Conservation (phyloP, 305 asterid species). For the Fraxinus ornus region DNA sequence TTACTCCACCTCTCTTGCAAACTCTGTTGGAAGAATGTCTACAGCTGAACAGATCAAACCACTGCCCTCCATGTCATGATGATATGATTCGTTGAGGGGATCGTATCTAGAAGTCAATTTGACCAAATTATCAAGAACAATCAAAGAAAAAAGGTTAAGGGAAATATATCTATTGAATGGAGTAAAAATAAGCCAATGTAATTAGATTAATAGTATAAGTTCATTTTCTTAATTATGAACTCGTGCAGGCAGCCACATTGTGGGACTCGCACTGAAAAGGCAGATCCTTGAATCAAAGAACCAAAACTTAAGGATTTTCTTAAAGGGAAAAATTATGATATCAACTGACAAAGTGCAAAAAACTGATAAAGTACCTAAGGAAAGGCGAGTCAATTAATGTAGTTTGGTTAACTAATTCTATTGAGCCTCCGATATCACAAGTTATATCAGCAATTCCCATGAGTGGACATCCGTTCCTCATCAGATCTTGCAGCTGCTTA, state of each 20-base stretch:
- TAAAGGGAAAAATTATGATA: slow-evolving; percentile 1
- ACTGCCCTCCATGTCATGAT: slow-evolving; percentile 71
- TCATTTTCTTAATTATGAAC: not conserved
- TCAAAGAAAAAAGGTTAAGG: not conserved
- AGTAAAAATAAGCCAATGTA: not conserved
- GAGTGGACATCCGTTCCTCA: slow-evolving; percentile 64
- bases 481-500: slow-evolving; percentile 68
- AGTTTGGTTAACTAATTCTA: slow-evolving; percentile 73
- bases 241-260: not conserved
- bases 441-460: slow-evolving; percentile 87
- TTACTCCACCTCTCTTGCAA: slow-evolving; percentile 76
- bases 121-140: slow-evolving; percentile 19
- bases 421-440: slow-evolving; percentile 88
- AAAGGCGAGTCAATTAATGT: slow-evolving; percentile 89
- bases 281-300: not conserved
- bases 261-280: not conserved
- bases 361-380: slow-evolving; percentile 56
- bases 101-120: slow-evolving; percentile 55
- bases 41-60: slow-evolving; percentile 88
- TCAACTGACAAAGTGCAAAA: not conserved
- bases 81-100: slow-evolving; percentile 65
- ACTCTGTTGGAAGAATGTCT: slow-evolving; percentile 95
- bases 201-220: not conserved
- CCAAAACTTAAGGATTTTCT: not conserved
- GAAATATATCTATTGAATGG: not conserved